phyloP scores from a whole-genome alignment of 1,139 yeast species.

The Hyphopichia buzzinii region DNA sequence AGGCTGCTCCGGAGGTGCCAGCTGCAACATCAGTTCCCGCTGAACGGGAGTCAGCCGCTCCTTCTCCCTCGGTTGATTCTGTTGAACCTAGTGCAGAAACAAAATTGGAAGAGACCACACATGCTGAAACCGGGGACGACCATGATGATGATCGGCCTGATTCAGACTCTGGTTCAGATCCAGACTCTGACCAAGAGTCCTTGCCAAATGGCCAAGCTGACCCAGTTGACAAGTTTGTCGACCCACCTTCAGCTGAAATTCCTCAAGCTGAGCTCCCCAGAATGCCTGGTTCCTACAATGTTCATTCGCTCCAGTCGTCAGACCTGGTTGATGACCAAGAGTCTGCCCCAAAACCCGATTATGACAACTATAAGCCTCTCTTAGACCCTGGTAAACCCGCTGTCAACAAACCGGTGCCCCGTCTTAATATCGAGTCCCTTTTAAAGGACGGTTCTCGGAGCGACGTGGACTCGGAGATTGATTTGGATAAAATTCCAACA shows the following conservation, averaged over 20 bases:
- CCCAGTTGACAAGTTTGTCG: no score
- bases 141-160: conserved; percentile 3
- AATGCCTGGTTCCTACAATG: conserved; percentile 60
- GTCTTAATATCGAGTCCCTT: conserved; percentile 9
- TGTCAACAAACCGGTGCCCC: background rate
- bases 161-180: background rate
- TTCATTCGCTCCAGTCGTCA: conserved; percentile 39
- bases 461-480: conserved; percentile 8
- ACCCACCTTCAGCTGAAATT: conserved; percentile 1
- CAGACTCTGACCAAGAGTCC: background rate
- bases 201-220: background rate
- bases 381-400: conserved; percentile 45
- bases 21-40: background rate
- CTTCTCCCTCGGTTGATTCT: background rate
- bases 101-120: background rate
- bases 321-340: background rate
- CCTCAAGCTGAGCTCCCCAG: conserved; percentile 41
- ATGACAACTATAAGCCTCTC: conserved; percentile 18
- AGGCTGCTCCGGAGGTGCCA: background rate
- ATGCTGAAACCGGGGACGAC: background rate
- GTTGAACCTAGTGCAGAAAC: background rate
- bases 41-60: background rate
- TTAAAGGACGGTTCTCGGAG: background rate
- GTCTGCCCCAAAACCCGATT: background rate
- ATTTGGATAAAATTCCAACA: conserved; percentile 33